Percentiles rank a stretch among this genome's conserved stretches.
These are phyloP conservation scores for Hyaloscypha hepaticicola DNA, from an alignment of 495 filamentous ascomycete genomes.

Conservation along the genomic window DNA sequence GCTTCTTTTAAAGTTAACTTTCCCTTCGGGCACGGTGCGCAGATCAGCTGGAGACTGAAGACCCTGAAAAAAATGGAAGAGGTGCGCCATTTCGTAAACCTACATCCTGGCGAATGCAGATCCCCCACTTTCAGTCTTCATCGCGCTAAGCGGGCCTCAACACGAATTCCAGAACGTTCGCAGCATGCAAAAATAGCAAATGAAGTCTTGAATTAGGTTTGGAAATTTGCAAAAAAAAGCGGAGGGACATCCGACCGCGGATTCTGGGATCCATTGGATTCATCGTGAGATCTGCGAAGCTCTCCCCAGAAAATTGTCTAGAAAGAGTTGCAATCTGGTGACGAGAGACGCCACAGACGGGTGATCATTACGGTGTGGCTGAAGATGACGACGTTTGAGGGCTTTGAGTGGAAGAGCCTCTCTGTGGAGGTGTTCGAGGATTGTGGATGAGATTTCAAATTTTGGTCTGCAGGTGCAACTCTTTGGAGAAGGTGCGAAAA, in stretches of 20 bases:
- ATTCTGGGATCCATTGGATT: not conserved
- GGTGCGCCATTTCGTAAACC: constrained; percentile 12
- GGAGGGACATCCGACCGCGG: not conserved
- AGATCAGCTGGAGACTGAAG: not conserved
- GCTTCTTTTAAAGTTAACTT: not conserved
- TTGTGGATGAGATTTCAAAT: not conserved
- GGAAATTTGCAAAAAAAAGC: not conserved
- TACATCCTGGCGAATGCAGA: constrained; percentile 1
- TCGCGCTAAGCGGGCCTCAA: not conserved
- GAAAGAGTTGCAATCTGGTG: not conserved
- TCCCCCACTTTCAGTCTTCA: not conserved
- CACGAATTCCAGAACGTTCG: not conserved
- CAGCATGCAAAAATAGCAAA: not conserved
- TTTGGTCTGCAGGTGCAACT: not conserved
- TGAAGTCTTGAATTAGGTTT: not conserved
- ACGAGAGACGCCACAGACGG: not conserved
- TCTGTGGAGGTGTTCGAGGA: not conserved
- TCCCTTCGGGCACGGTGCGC: not conserved
- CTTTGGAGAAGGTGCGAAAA: not conserved
- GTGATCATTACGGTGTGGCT: constrained; percentile 1
- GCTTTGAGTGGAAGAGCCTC: not conserved
- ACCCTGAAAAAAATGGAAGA: not conserved
- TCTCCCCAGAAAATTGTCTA: not conserved
- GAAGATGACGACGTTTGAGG: not conserved
- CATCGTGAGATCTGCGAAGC: not conserved